phyloP scores from a whole-genome alignment of 345 rosid genomes.

The Heritiera littoralis region DNA sequence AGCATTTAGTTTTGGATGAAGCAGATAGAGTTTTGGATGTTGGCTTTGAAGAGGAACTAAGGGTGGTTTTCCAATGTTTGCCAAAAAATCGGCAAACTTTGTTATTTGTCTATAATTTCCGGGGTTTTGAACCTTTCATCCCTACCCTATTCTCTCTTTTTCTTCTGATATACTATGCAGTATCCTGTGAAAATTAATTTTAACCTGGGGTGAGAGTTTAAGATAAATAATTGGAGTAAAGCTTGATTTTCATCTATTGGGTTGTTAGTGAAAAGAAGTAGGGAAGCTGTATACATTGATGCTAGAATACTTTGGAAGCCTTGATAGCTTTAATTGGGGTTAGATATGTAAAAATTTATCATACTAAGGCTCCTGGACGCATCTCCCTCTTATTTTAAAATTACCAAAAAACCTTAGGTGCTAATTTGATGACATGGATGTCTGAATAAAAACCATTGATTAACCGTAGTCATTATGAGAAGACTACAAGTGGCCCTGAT shows the following conservation, averaged over 20 bases:
- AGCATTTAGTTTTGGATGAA: slow-evolving; percentile 93
- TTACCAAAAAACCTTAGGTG: not conserved
- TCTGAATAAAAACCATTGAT: not conserved
- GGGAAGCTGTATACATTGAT: not conserved
- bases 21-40: slow-evolving; percentile 97
- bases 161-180: not conserved
- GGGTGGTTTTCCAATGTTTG: slow-evolving; percentile 63
- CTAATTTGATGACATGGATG: not conserved
- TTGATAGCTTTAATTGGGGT: not conserved
- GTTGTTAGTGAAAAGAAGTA: not conserved
- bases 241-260: not conserved
- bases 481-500: not conserved
- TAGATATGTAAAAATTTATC: not conserved
- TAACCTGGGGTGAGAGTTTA: not conserved
- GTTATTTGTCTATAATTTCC: slow-evolving; percentile 23
- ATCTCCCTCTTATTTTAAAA: not conserved
- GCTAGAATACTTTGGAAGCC: not conserved
- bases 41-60: slow-evolving; percentile 89
- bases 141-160: not conserved
- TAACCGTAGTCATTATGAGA: not conserved
- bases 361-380: not conserved
- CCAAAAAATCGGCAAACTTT: slow-evolving; percentile 81
- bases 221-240: not conserved
- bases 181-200: not conserved
- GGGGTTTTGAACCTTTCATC: not conserved